Conservation (phyloP, 2,329 filamentous ascomycete species). For the Chaetomium globosum region DNA sequence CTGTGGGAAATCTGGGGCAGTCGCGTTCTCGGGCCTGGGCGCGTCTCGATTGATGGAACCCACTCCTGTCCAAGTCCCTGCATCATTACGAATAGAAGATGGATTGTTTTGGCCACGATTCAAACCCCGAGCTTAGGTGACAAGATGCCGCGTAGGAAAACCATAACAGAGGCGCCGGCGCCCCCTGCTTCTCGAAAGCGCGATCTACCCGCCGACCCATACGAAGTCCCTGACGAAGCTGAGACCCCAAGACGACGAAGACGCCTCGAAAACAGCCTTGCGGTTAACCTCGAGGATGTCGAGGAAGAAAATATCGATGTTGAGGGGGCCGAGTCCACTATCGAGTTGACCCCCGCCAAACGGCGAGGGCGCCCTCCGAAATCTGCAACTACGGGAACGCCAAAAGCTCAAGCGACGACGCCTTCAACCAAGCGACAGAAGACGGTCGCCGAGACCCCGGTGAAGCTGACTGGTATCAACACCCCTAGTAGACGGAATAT, state of each 20-base stretch:
- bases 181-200: slow-evolving; percentile 30
- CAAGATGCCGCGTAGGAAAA: slow-evolving; percentile 33
- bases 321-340: slow-evolving; percentile 16
- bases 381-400: slow-evolving; percentile 20
- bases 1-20: slow-evolving; percentile 21
- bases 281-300: slow-evolving; percentile 6
- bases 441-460: slow-evolving; percentile 45
- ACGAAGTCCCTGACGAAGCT: slow-evolving; percentile 36
- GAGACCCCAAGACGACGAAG: slow-evolving; percentile 31
- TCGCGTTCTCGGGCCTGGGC: slow-evolving; percentile 27
- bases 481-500: slow-evolving; percentile 69
- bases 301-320: slow-evolving; percentile 6
- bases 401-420: slow-evolving; percentile 43
- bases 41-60: slow-evolving; percentile 23
- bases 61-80: neutral
- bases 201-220: slow-evolving; percentile 31
- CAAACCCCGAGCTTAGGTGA: neutral
- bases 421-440: slow-evolving; percentile 44
- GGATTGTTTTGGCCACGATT: slow-evolving; percentile 2
- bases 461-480: slow-evolving; percentile 41
- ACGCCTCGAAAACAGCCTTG: slow-evolving; percentile 17
- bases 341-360: slow-evolving; percentile 42
- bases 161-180: slow-evolving; percentile 22
- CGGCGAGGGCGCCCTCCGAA: slow-evolving; percentile 37
- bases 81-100: slow-evolving; percentile 8